Evolutionary conservation across 331 rosid species (phyloP), one percentile per base, ranked within the genome.

Genomic region (Telfairia occidentalis): DNA sequence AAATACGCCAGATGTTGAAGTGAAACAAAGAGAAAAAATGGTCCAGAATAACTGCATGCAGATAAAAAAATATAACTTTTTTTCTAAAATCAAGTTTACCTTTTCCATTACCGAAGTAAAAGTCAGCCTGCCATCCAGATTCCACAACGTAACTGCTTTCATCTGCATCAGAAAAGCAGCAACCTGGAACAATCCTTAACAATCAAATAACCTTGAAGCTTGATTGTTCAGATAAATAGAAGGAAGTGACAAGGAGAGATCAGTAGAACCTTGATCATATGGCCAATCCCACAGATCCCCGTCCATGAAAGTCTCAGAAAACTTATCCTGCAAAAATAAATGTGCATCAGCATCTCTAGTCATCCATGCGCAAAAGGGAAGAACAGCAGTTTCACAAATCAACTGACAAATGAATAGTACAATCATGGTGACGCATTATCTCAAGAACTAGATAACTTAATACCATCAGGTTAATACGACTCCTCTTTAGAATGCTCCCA

Each of bases 201-300:
- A 24, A 37, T 11, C 35, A 38, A 60, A 74, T 53, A 38, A 9
- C 15, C 50, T 34, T 37, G 65, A 37, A 74, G 50, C 50, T 54
- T 42, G 40, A 40, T 34, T 32, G 43, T 57, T 24, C 26, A 81
- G 37, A 52, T 40, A 57, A 75, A 78, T 83, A 58, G 29, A 35
- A 34, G 75, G n/a, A 74, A 73, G 72, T 54, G 63, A 28, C 18
- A 24, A 26, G 43, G 4, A 79, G 58, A 74, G 49, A 61, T 60
- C 42, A 34, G 34, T 29, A 61, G 81, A 86, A 87, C 96, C 97
- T 88, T 76, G 84, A 73, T 74, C 73, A 71, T 35, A 78, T 58
- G 92, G 37, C 18, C 87, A 77, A 80, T 84, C 78, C 97, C 97
- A 89, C 2, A 87, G 85, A 87, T 88, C 89, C 84, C 81, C 82